Evolutionary conservation across 495 filamentous ascomycete genomes (phyloP).

Genomic region (Immersiella caudata): DNA sequence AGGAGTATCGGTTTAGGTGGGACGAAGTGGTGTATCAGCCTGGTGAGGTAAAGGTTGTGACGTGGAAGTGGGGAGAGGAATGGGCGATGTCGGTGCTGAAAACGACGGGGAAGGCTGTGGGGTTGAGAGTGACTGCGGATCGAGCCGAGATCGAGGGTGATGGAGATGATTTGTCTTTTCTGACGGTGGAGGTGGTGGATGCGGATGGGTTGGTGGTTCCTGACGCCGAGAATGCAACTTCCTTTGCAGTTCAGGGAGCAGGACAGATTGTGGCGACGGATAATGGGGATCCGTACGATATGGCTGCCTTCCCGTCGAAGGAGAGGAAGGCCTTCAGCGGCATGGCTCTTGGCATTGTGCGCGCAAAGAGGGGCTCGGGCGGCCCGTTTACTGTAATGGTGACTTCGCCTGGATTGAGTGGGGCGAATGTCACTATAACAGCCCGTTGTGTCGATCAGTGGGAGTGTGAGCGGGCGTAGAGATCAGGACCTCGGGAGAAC

Average conservation of each 20-base stretch:
- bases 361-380: constrained; percentile 32
- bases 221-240: constrained; percentile 40
- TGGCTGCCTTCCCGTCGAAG: constrained; percentile 46
- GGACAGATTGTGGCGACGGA: constrained; percentile 49
- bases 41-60: constrained; percentile 49
- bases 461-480: too few species aligned
- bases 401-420: constrained; percentile 33
- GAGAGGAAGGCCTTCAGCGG: constrained; percentile 47
- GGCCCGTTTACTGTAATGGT: constrained; percentile 42
- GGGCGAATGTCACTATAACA: neutral
- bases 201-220: constrained; percentile 27
- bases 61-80: constrained; percentile 45
- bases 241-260: constrained; percentile 41
- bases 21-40: constrained; percentile 49
- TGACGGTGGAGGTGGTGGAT: constrained; percentile 48
- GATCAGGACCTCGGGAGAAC: too few species aligned
- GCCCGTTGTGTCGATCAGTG: too few species aligned
- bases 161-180: constrained; percentile 47
- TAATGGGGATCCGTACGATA: constrained; percentile 49
- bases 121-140: constrained; percentile 44
- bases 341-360: constrained; percentile 45
- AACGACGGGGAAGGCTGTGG: constrained; percentile 41
- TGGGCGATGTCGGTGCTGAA: constrained; percentile 47
- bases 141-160: constrained; percentile 38
- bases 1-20: constrained; percentile 52